phyloP scores from a whole-genome alignment of 805 yeast species.

The Metschnikowia reukaufii region DNA sequence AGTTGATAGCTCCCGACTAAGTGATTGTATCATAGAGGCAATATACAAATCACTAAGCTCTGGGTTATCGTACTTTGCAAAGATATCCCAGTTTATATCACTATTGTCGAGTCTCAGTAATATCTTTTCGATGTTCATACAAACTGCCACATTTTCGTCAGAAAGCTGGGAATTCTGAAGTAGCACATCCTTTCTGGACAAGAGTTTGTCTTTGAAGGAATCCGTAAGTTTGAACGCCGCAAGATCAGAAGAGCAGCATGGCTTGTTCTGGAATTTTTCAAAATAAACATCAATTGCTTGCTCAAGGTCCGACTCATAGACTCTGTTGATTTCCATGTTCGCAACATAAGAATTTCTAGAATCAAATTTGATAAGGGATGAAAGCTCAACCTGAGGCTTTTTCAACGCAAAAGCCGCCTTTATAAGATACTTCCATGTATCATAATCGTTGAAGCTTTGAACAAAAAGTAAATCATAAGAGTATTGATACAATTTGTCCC shows the following conservation, averaged over 20 bases:
- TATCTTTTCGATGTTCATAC: conserved; percentile 15
- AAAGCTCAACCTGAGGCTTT: conserved; percentile 31
- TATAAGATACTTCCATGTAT: conserved; percentile 63
- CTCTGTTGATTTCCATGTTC: conserved; percentile 43
- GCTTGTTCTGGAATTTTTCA: conserved; percentile 48
- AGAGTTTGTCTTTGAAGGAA: conserved; percentile 7
- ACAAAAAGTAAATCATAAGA: conserved; percentile 40
- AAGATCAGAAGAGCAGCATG: conserved; percentile 67
- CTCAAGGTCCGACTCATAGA: conserved; percentile 24
- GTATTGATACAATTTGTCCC: conserved; percentile 37
- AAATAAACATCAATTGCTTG: conserved; percentile 44
- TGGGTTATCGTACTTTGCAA: conserved; percentile 8
- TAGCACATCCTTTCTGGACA: not conserved
- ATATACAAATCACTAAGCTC: conserved; percentile 16
- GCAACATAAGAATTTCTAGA: conserved; percentile 63
- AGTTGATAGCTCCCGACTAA: conserved; percentile 24
- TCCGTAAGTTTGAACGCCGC: conserved; percentile 8
- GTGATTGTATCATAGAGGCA: conserved; percentile 16
- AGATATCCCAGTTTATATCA: conserved; percentile 7
- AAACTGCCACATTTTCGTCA: conserved; percentile 1
- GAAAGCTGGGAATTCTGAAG: conserved; percentile 1
- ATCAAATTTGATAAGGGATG: conserved; percentile 13
- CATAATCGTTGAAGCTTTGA: conserved; percentile 67
- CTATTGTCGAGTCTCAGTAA: conserved; percentile 2
- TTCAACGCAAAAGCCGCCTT: conserved; percentile 43